A percentile compares a stretch with the other conserved stretches of the same genome.
Conservation (phyloP, 371 early-diverging fungal species). For the Encephalitozoon cuniculi region DNA sequence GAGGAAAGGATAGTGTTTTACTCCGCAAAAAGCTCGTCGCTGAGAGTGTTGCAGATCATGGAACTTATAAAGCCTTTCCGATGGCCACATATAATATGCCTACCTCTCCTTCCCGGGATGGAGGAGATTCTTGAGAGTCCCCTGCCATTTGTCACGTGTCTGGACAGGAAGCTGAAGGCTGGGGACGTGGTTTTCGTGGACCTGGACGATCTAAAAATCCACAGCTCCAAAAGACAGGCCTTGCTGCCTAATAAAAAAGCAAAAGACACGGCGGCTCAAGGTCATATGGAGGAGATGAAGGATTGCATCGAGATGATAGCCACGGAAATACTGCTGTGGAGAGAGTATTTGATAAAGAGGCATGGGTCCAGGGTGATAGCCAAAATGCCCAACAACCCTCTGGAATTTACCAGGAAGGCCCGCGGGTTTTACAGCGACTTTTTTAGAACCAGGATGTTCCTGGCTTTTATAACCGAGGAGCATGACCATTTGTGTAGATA, state of each 20-base stretch:
- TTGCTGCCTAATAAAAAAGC: neutral
- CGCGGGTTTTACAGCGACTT: constrained; percentile 3
- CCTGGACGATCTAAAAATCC: neutral
- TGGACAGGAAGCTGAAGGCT: neutral
- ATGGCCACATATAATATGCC: constrained; percentile 2
- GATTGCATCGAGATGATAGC: neutral
- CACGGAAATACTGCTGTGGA: neutral
- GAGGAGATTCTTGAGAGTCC: constrained; percentile 4
- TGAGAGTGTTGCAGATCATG: neutral
- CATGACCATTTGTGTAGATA: neutral
- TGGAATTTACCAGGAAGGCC: neutral
- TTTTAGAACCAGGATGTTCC: constrained; percentile 12
- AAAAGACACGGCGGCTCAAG: neutral
- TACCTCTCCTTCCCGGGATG: neutral
- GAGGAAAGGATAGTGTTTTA: constrained; percentile 14
- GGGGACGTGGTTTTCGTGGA: neutral
- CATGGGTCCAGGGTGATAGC: neutral
- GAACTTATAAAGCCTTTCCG: constrained; percentile 5
- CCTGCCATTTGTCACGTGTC: neutral
- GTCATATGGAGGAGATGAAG: neutral
- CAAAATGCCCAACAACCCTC: neutral
- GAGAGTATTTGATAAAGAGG: neutral
- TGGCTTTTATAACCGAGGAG: neutral
- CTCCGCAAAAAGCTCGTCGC: neutral
- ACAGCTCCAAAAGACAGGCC: neutral